These are phyloP conservation scores for Colletotrichum orchidophilum DNA, from an alignment of 2,329 filamentous ascomycete species.

Conservation along the genomic window DNA sequence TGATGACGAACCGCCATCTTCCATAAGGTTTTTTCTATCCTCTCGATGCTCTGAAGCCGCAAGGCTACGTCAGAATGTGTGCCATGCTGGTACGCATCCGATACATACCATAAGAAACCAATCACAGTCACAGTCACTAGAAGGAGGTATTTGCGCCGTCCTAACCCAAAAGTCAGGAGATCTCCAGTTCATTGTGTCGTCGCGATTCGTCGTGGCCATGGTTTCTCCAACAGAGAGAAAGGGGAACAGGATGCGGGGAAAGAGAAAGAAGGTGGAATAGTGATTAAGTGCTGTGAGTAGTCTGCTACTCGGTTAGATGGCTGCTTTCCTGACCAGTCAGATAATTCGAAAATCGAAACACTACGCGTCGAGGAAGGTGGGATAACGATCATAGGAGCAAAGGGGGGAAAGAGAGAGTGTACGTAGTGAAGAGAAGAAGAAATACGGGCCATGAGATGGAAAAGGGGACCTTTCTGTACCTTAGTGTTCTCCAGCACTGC, in stretches of 20 bases:
- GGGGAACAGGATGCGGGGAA: not conserved
- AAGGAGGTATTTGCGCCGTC: not conserved
- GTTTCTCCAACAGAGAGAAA: too few species aligned
- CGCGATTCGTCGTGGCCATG: not conserved
- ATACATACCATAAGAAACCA: too few species aligned
- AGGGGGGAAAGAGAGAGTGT: not conserved
- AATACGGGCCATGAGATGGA: too few species aligned
- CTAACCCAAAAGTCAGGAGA: not conserved
- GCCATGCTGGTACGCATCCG: too few species aligned
- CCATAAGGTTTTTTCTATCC: too few species aligned
- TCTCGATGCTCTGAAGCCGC: too few species aligned
- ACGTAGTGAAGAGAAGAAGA: not conserved
- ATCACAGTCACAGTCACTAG: not conserved
- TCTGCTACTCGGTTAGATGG: not conserved
- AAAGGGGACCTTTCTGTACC: too few species aligned
- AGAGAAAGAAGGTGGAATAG: not conserved
- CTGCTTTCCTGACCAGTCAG: not conserved
- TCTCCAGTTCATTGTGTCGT: not conserved
- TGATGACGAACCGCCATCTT: too few species aligned
- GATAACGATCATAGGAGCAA: too few species aligned
- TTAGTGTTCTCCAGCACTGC: too few species aligned
- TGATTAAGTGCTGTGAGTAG: not conserved
- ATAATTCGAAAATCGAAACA: not conserved
- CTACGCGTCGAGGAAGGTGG: not conserved
- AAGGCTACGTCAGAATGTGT: too few species aligned